phyloP scores from a whole-genome alignment of 257 asterid genomes.

The Henckelia pumila region DNA sequence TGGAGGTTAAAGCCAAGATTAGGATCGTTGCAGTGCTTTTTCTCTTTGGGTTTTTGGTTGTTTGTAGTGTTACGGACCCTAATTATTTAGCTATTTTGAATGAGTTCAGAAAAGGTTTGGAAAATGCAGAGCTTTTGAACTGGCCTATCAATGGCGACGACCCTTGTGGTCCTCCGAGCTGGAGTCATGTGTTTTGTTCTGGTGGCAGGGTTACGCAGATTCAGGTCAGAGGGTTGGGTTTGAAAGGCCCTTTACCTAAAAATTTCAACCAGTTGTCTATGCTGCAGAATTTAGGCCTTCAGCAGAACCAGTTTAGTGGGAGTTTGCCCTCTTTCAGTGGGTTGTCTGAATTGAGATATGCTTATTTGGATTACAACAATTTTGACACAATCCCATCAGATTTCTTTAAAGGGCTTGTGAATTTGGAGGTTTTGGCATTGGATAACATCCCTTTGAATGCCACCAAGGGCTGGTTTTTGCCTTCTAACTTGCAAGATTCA shows the following conservation, averaged over 20 bases:
- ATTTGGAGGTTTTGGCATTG: slow-evolving; percentile 77
- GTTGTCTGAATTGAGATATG: slow-evolving; percentile 54
- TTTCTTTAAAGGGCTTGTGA: slow-evolving; percentile 72
- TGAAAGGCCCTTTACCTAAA: slow-evolving; percentile 70
- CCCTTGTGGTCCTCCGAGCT: slow-evolving; percentile 81
- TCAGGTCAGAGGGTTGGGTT: slow-evolving; percentile 75
- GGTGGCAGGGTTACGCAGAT: slow-evolving; percentile 65
- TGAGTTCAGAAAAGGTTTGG: slow-evolving; percentile 55
- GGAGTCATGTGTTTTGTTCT: slow-evolving; percentile 67
- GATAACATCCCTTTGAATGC: slow-evolving; percentile 68
- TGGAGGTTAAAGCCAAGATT: slow-evolving; percentile 40
- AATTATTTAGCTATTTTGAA: slow-evolving; percentile 57
- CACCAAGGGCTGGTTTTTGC: slow-evolving; percentile 68
- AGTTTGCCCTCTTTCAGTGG: slow-evolving; percentile 76
- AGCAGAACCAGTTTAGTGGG: slow-evolving; percentile 64
- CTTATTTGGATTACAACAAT: slow-evolving; percentile 70
- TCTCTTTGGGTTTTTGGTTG: slow-evolving; percentile 34
- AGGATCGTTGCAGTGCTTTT: slow-evolving; percentile 29
- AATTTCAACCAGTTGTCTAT: slow-evolving; percentile 57
- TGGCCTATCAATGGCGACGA: slow-evolving; percentile 72
- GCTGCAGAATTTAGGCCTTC: slow-evolving; percentile 66
- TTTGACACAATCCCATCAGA: slow-evolving; percentile 73
- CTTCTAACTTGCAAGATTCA: slow-evolving; percentile 55
- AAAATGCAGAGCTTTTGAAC: slow-evolving; percentile 63
- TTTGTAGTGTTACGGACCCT: slow-evolving; percentile 52